Evolutionary conservation across 257 asterid genomes (phyloP).

Genomic region (Haberlea rhodopensis): DNA sequence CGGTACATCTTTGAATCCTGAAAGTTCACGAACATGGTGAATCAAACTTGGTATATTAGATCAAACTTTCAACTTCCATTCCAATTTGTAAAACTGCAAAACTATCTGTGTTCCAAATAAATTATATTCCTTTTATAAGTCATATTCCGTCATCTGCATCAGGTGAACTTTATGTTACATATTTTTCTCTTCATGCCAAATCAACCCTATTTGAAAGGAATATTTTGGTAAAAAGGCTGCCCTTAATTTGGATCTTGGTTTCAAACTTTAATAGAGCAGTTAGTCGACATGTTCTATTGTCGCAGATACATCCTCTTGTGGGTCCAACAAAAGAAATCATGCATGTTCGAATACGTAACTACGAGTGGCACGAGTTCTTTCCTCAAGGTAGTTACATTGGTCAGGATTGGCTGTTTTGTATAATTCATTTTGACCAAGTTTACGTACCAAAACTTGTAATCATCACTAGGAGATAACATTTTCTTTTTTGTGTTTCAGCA

Average conservation of each 20-base stretch:
- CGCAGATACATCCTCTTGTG: constrained; percentile 89
- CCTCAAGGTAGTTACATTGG: constrained; percentile 64
- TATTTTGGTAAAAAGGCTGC: too few species aligned
- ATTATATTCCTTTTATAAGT: too few species aligned
- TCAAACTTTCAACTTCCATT: too few species aligned
- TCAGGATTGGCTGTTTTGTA: constrained; percentile 14
- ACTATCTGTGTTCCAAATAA: too few species aligned
- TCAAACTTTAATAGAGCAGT: neutral
- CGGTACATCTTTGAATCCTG: too few species aligned
- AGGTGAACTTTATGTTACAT: too few species aligned
- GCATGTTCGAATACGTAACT: constrained; percentile 42
- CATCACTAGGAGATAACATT: constrained; percentile 8
- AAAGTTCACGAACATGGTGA: too few species aligned
- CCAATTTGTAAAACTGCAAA: too few species aligned
- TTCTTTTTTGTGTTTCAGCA: constrained; percentile 49
- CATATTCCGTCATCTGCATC: too few species aligned
- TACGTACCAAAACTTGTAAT: constrained; percentile 13
- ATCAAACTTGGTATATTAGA: too few species aligned
- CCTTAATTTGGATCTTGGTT: constrained; percentile 14
- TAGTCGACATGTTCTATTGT: constrained; percentile 23
- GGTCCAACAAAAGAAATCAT: constrained; percentile 80
- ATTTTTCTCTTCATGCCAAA: too few species aligned
- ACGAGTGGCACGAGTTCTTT: constrained; percentile 94
- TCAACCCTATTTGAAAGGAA: too few species aligned
- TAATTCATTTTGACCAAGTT: constrained; percentile 6